phyloP scores from a whole-genome alignment of 2,329 filamentous ascomycete genomes.

The Chalaropsis ovoidea region DNA sequence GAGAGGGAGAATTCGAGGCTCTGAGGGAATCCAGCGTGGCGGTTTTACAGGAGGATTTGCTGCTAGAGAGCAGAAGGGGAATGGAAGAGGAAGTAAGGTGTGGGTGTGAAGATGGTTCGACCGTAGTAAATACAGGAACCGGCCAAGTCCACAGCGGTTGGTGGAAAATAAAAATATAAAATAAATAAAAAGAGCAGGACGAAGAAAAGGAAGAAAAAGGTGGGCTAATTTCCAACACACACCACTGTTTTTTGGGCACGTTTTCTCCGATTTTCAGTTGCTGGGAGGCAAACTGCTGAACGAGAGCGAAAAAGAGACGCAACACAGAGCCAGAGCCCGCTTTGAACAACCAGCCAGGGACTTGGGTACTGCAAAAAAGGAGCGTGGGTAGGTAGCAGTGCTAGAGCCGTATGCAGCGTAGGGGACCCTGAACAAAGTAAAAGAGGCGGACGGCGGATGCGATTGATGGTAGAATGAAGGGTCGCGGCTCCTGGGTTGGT shows the following conservation, averaged over 20 bases:
- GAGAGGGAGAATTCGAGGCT: constrained; percentile 22
- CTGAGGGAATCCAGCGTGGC: constrained; percentile 25
- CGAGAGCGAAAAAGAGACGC: background rate
- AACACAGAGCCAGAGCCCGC: background rate
- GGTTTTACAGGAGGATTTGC: constrained; percentile 13
- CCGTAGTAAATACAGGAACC: constrained; percentile 7
- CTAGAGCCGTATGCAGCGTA: background rate
- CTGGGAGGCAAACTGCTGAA: background rate
- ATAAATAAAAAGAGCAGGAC: background rate
- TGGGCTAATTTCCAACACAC: background rate
- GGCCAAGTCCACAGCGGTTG: constrained; percentile 5
- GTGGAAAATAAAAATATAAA: background rate
- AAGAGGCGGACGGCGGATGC: background rate
- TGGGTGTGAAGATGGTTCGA: constrained; percentile 18
- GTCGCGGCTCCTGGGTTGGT: background rate
- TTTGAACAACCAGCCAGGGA: constrained; percentile 8
- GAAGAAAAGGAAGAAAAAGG: background rate
- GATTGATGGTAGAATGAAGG: constrained; percentile 4
- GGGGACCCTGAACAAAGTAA: constrained; percentile 9
- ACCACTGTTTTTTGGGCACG: background rate
- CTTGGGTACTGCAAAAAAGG: constrained; percentile 13
- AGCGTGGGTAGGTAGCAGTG: constrained; percentile 6
- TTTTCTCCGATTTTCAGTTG: constrained; percentile 3
- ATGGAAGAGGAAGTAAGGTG: background rate
- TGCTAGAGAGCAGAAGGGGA: constrained; percentile 10